Conservation (phyloP, 257 asterid genomes). For the Nicotiana benthamiana region DNA sequence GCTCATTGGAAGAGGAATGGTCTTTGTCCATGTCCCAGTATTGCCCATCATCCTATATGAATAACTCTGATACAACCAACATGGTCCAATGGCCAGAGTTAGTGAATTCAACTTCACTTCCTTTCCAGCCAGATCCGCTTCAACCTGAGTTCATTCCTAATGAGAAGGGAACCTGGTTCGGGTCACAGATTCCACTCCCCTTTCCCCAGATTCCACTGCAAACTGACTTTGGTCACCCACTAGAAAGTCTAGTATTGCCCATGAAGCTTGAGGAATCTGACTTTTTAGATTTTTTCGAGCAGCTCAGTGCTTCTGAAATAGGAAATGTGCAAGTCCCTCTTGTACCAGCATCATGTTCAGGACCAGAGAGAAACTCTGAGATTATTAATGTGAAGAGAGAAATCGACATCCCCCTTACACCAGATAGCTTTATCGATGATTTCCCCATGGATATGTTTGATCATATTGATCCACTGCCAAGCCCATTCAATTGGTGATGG, state of each 20-base stretch:
- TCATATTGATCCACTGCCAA: slow-evolving; percentile 52
- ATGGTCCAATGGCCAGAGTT: slow-evolving; percentile 19
- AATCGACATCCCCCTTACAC: slow-evolving; percentile 16
- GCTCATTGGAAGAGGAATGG: slow-evolving; percentile 23
- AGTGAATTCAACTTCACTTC: slow-evolving; percentile 13
- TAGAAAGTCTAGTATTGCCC: slow-evolving; percentile 32
- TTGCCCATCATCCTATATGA: slow-evolving; percentile 23
- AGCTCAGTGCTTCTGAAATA: slow-evolving; percentile 20
- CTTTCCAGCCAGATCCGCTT: slow-evolving; percentile 17
- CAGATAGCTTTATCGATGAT: slow-evolving; percentile 48
- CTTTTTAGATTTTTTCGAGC: slow-evolving; percentile 46
- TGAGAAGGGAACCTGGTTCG: slow-evolving; percentile 18
- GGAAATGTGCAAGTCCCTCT: slow-evolving; percentile 28
- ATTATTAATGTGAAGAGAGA: slow-evolving; percentile 16
- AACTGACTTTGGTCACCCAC: slow-evolving; percentile 28
- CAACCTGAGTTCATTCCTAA: slow-evolving; percentile 8
- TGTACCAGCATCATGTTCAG: slow-evolving; percentile 22
- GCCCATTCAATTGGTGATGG: slow-evolving; percentile 63
- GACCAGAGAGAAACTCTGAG: slow-evolving; percentile 9
- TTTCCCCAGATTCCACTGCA: slow-evolving; percentile 35
- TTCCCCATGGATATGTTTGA: slow-evolving; percentile 67
- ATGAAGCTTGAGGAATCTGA: slow-evolving; percentile 30
- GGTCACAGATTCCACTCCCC: slow-evolving; percentile 14
- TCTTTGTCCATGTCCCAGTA: slow-evolving; percentile 14
- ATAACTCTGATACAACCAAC: slow-evolving; percentile 8